Percentiles rank a stretch among this genome's conserved stretches.
phyloP scores from a whole-genome alignment of 2,329 filamentous ascomycete genomes.

The Chrysoporthe cubensis region DNA sequence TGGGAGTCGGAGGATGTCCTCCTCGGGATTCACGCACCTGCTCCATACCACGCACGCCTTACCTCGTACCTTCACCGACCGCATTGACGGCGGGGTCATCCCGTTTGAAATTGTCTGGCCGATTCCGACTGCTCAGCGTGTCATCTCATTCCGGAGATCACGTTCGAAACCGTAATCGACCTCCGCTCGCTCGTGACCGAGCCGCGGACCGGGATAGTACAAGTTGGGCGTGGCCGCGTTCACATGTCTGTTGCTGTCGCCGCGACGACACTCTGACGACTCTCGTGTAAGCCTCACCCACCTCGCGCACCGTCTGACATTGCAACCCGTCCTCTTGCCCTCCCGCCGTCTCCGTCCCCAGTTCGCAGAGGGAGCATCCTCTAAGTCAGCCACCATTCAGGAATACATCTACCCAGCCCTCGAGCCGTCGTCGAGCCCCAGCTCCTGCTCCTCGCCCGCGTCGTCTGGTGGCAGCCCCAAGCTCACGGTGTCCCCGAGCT shows the following conservation, averaged over 20 bases:
- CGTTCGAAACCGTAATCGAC: neutral
- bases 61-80: neutral
- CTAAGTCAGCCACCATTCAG: slow-evolving; percentile 26
- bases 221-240: neutral
- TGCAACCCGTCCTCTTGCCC: neutral
- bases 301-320: neutral
- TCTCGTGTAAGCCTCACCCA: slow-evolving; percentile 2
- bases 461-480: slow-evolving; percentile 20
- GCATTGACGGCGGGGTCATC: neutral
- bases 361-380: slow-evolving; percentile 8
- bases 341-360: neutral
- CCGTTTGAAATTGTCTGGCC: neutral
- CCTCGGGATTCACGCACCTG: too few relatives aligned
- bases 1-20: neutral
- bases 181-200: neutral
- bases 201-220: neutral
- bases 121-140: neutral
- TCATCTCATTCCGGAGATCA: slow-evolving; percentile 3
- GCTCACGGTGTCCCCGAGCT: slow-evolving; percentile 26
- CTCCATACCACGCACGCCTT: neutral
- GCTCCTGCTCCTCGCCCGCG: slow-evolving; percentile 8
- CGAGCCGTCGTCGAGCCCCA: slow-evolving; percentile 9
- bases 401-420: slow-evolving; percentile 18
- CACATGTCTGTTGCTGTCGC: slow-evolving; percentile 1
- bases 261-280: too few relatives aligned